These are phyloP conservation scores for Xylaria scruposa DNA, from an alignment of 495 filamentous ascomycete species.

Conservation along the genomic window DNA sequence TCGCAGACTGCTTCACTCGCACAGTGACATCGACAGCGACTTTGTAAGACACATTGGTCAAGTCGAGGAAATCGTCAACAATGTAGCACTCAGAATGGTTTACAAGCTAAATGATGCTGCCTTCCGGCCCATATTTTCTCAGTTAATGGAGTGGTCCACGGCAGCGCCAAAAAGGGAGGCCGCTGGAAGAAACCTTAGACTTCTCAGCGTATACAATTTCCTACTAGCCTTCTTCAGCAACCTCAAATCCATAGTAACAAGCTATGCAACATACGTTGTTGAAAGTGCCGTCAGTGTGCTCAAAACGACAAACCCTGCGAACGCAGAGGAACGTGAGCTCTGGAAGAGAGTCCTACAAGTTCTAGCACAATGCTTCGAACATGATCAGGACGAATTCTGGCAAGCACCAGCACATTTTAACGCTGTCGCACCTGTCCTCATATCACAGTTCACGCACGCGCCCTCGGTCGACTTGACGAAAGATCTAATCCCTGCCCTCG, in stretches of 20 bases:
- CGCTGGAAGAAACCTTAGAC: slow-evolving; percentile 60
- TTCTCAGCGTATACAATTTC: slow-evolving; percentile 78
- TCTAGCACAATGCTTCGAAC: slow-evolving; percentile 74
- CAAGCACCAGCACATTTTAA: slow-evolving; percentile 85
- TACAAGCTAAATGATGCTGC: slow-evolving; percentile 96
- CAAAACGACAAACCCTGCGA: slow-evolving; percentile 52
- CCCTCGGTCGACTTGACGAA: slow-evolving; percentile 46
- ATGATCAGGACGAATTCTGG: slow-evolving; percentile 86
- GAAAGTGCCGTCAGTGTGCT: slow-evolving; percentile 74
- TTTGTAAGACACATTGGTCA: slow-evolving; percentile 57
- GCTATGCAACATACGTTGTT: slow-evolving; percentile 84
- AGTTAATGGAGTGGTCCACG: slow-evolving; percentile 76
- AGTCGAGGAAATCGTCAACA: slow-evolving; percentile 69
- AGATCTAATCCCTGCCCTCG: slow-evolving; percentile 63
- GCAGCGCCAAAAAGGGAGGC: slow-evolving; percentile 66
- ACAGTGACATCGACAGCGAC: slow-evolving; percentile 47
- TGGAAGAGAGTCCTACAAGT: slow-evolving; percentile 71
- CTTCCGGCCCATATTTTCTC: slow-evolving; percentile 90
- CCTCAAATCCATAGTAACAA: slow-evolving; percentile 92
- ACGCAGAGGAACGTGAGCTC: slow-evolving; percentile 59
- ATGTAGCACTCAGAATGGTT: slow-evolving; percentile 82
- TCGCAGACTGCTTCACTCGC: slow-evolving; percentile 56
- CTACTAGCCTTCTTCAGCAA: slow-evolving; percentile 76
- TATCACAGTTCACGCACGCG: slow-evolving; percentile 69
- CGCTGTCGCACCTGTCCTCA: slow-evolving; percentile 69